Percentiles rank a stretch among this genome's conserved stretches.
Conservation (phyloP, 441 rosid genomes). For the Manihot esculenta region DNA sequence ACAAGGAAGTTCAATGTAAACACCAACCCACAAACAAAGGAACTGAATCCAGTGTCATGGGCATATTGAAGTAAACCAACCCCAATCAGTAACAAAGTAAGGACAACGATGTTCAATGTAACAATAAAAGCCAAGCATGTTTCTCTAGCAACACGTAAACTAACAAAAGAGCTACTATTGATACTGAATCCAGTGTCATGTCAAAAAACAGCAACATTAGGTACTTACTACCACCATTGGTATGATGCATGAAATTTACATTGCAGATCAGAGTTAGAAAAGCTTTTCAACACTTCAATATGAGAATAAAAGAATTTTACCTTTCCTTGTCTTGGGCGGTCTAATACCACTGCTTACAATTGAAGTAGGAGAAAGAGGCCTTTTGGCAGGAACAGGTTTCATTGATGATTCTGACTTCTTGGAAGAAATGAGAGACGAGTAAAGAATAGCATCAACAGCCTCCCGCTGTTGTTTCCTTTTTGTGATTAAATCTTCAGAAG, state of each 20-base stretch:
- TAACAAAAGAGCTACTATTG: neutral
- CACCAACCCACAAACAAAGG: no score
- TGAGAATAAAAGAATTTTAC: constrained; percentile 30
- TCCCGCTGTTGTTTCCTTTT: constrained; percentile 84
- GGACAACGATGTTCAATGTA: neutral
- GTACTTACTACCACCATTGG: neutral
- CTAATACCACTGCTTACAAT: constrained; percentile 37
- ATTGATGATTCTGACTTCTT: constrained; percentile 50
- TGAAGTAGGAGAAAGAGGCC: constrained; percentile 57
- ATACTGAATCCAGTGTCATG: neutral
- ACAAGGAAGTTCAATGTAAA: no score
- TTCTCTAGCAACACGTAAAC: neutral
- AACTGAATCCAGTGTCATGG: neutral
- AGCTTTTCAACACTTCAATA: neutral
- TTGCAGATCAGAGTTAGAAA: neutral
- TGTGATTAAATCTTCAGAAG: constrained; percentile 46
- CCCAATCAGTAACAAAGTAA: neutral
- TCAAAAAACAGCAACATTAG: neutral
- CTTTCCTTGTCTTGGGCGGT: constrained; percentile 68
- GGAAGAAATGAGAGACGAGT: constrained; percentile 76
- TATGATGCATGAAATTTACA: neutral
- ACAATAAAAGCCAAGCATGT: neutral
- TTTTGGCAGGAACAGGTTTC: constrained; percentile 46
- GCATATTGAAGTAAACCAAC: neutral
- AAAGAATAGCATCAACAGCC: constrained; percentile 88